phyloP scores from a whole-genome alignment of 208 protist species.

The Kentomonas sorsogonicus region DNA sequence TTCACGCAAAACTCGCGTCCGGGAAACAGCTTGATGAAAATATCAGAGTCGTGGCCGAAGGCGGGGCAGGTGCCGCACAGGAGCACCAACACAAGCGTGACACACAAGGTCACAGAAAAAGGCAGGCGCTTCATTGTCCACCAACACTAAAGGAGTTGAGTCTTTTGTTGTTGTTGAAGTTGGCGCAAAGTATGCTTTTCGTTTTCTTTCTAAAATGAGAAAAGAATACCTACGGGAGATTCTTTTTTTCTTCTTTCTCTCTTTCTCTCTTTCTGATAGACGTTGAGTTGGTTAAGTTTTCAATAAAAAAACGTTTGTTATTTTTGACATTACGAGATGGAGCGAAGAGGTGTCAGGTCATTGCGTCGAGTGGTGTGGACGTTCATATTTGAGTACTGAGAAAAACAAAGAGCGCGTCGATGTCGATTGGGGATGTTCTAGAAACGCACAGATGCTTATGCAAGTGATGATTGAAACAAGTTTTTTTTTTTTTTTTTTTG shows the following conservation, averaged over 20 bases:
- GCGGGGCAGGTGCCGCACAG: not conserved
- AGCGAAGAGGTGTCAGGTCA: not conserved
- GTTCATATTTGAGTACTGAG: not conserved
- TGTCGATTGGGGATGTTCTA: too few relatives aligned
- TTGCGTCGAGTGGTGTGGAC: not conserved
- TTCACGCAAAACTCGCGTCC: constrained; percentile 54
- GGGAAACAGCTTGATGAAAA: constrained; percentile 67
- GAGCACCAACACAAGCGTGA: not conserved
- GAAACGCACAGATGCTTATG: not conserved
- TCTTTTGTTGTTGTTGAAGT: too few relatives aligned
- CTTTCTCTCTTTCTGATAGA: not conserved
- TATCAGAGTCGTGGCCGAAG: constrained; percentile 5
- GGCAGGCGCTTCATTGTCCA: not conserved
- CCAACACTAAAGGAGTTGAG: too few relatives aligned
- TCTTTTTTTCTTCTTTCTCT: constrained; percentile 15
- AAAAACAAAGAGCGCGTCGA: not conserved
- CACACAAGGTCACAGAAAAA: not conserved
- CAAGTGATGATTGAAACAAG: constrained; percentile 5
- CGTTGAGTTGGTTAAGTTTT: not conserved
- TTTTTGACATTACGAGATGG: too few relatives aligned
- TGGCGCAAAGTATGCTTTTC: too few relatives aligned
- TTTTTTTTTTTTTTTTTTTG: not conserved
- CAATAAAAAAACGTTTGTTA: too few relatives aligned
- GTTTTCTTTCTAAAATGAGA: not conserved
- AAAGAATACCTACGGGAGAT: too few relatives aligned